A percentile compares a stretch with the other conserved stretches of the same genome.
phyloP scores from a whole-genome alignment of 768 basidiomycete genomes.

The Serpula lacrymans region DNA sequence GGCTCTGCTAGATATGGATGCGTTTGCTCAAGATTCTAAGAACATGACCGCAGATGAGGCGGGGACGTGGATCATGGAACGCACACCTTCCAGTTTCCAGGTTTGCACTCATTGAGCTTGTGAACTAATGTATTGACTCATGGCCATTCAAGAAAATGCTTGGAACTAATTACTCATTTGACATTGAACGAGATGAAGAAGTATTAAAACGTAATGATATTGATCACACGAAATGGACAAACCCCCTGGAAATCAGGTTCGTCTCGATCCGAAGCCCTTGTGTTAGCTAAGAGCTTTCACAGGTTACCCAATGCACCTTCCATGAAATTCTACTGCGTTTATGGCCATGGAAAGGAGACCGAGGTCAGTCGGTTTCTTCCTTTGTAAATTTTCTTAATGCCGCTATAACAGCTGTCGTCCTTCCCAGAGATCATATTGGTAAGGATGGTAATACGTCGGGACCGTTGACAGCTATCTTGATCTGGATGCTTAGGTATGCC shows the following conservation, averaged over 20 bases:
- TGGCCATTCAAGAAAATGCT: constrained; percentile 68
- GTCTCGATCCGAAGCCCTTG: constrained; percentile 7
- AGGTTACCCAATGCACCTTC: constrained; percentile 88
- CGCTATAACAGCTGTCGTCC: constrained; percentile 4
- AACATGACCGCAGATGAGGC: constrained; percentile 84
- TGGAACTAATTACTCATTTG: constrained; percentile 80
- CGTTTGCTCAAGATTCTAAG: constrained; percentile 15
- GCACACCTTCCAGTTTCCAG: constrained; percentile 82
- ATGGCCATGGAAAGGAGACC: constrained; percentile 95
- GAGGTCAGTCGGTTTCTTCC: constrained; percentile 50
- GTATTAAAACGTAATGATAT: constrained; percentile 60
- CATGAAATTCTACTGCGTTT: constrained; percentile 90
- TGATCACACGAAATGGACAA: constrained; percentile 87
- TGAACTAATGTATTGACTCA: background rate
- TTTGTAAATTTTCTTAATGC: constrained; percentile 1
- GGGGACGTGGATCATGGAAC: constrained; percentile 74
- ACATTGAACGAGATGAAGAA: constrained; percentile 74
- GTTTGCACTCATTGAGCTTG: constrained; percentile 30
- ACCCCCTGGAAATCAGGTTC: constrained; percentile 80
- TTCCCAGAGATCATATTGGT: constrained; percentile 82
- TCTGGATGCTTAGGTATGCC: constrained; percentile 56
- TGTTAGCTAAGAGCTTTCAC: background rate
- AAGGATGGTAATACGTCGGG: constrained; percentile 9
- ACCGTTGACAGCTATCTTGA: background rate
- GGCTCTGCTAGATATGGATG: constrained; percentile 9